phyloP scores from a whole-genome alignment of 805 yeast species.

The Yarrowia sp. region DNA sequence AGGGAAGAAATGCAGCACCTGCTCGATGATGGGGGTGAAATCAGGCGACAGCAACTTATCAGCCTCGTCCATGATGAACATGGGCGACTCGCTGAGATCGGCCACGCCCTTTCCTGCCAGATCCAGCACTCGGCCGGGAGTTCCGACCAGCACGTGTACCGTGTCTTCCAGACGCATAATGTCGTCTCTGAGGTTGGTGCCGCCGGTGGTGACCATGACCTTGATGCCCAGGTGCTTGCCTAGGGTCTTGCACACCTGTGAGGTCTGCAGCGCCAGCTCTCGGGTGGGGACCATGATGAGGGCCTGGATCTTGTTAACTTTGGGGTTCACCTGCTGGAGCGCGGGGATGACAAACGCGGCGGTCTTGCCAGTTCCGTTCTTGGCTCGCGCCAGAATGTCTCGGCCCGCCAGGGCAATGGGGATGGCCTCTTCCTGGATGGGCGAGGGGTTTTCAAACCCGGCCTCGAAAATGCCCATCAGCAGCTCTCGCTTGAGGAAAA shows the following conservation, averaged over 20 bases:
- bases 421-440: slow-evolving; percentile 96
- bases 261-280: slow-evolving; percentile 96
- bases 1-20: slow-evolving; percentile 83
- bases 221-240: slow-evolving; percentile 92
- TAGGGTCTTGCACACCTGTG: slow-evolving; percentile 94
- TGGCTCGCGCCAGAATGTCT: slow-evolving; percentile 96
- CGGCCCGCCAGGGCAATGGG: slow-evolving; percentile 95
- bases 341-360: slow-evolving; percentile 97
- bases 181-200: slow-evolving; percentile 92
- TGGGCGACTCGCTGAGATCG: slow-evolving; percentile 82
- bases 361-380: slow-evolving; percentile 98
- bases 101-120: slow-evolving; percentile 88
- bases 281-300: slow-evolving; percentile 95
- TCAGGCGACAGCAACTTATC: slow-evolving; percentile 95
- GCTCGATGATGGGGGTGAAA: slow-evolving; percentile 85
- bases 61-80: slow-evolving; percentile 98
- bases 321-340: slow-evolving; percentile 86
- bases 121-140: slow-evolving; percentile 97
- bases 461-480: slow-evolving; percentile 99
- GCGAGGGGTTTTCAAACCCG: slow-evolving; percentile 97
- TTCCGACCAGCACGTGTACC: slow-evolving; percentile 93
- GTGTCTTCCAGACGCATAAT: slow-evolving; percentile 90
- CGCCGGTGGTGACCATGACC: slow-evolving; percentile 99
- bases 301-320: slow-evolving; percentile 84
- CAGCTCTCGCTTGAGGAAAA: slow-evolving; percentile 87